These are phyloP conservation scores for Yamadazyma oceani DNA, from an alignment of 1,139 yeast species.

Conservation along the genomic window DNA sequence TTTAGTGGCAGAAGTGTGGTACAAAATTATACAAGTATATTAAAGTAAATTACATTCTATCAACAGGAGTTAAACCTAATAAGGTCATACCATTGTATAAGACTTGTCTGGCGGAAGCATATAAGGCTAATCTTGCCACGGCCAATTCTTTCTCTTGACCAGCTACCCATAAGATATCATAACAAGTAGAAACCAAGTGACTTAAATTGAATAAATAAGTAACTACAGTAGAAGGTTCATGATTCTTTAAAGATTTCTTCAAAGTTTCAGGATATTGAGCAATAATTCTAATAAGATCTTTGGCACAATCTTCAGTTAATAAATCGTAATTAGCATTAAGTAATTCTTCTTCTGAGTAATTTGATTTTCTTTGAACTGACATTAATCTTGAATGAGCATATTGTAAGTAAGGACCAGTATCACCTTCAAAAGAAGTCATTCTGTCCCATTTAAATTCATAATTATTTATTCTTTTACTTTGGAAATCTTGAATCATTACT, in stretches of 20 bases:
- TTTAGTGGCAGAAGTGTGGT: no score
- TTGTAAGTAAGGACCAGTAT: conserved; percentile 98
- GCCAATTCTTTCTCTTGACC: conserved; percentile 92
- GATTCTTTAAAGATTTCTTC: conserved; percentile 77
- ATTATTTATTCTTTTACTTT: conserved; percentile 93
- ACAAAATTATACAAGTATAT: not conserved
- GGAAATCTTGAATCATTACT: conserved; percentile 99
- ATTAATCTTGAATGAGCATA: conserved; percentile 97
- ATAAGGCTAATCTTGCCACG: conserved; percentile 88
- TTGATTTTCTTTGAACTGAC: conserved; percentile 89
- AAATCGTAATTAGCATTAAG: conserved; percentile 65
- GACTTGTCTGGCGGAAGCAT: conserved; percentile 87
- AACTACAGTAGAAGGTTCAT: conserved; percentile 93
- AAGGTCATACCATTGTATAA: conserved; percentile 87
- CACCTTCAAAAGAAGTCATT: conserved; percentile 98
- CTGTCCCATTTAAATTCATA: conserved; percentile 98
- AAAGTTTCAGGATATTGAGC: conserved; percentile 92
- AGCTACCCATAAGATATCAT: conserved; percentile 95
- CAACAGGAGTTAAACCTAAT: conserved; percentile 95
- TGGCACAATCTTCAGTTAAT: conserved; percentile 76
- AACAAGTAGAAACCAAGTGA: conserved; percentile 92
- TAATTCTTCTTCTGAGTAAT: conserved; percentile 47
- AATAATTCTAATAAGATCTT: conserved; percentile 69
- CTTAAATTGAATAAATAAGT: conserved; percentile 91
- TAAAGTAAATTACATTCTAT: conserved; percentile 74